Percentiles rank a stretch among this genome's conserved stretches.
Conservation (phyloP, 179 eudicot genomes). For the Beta macrorhiza region DNA sequence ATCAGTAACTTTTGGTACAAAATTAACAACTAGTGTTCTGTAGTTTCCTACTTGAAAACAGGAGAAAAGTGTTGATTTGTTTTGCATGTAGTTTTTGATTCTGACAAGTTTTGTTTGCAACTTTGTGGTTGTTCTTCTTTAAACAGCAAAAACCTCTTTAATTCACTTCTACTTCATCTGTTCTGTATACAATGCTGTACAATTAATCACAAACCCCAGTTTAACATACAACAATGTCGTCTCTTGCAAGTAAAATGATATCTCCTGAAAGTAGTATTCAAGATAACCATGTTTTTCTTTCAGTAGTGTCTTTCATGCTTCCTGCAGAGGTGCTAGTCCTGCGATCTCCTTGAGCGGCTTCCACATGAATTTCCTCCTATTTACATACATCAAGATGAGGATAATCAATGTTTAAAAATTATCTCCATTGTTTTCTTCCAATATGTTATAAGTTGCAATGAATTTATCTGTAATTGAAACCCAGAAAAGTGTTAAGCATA, state of each 20-base stretch:
- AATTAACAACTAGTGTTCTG: neutral
- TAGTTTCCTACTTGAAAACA: neutral
- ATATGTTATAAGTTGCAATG: neutral
- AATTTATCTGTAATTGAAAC: neutral
- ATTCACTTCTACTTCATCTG: neutral
- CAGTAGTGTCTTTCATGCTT: slow-evolving; percentile 26
- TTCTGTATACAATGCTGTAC: slow-evolving; percentile 13
- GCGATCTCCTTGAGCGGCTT: slow-evolving; percentile 87
- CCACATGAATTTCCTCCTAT: slow-evolving; percentile 89
- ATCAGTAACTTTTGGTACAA: neutral
- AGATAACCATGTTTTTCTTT: neutral
- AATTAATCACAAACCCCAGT: neutral
- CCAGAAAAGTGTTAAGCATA: slow-evolving; percentile 27
- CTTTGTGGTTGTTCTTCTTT: neutral
- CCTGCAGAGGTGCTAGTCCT: slow-evolving; percentile 41
- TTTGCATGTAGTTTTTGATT: neutral
- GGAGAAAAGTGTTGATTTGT: too few relatives aligned
- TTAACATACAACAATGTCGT: neutral
- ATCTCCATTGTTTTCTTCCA: neutral
- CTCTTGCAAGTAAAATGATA: neutral
- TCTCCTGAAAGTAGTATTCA: neutral
- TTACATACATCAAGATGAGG: slow-evolving; percentile 9
- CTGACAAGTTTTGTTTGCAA: neutral
- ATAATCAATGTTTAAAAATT: neutral
- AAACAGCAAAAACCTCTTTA: neutral